Evolutionary conservation across 257 asterid genomes (phyloP).

Genomic region (Ilex asprella): DNA sequence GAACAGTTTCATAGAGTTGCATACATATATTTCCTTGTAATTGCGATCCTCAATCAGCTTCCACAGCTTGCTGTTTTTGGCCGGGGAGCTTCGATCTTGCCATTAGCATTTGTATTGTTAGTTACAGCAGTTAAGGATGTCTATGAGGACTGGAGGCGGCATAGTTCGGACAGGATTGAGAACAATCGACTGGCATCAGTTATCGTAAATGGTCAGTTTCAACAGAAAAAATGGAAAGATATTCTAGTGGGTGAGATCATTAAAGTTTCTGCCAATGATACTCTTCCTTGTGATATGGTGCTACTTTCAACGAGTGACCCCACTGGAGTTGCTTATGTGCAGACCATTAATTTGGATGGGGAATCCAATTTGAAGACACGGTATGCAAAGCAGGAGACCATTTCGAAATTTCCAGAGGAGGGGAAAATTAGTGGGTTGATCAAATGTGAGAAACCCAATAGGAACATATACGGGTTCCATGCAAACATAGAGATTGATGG

Average conservation of each 20-base stretch:
- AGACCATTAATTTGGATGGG: conserved; percentile 93
- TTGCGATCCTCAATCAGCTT: conserved; percentile 90
- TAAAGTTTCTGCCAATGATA: conserved; percentile 53
- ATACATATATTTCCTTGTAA: conserved; percentile 79
- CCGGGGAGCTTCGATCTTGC: conserved; percentile 75
- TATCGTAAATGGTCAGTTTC: conserved; percentile 38
- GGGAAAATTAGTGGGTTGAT: conserved; percentile 54
- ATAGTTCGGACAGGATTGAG: conserved; percentile 84
- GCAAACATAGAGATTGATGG: conserved; percentile 89
- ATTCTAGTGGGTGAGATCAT: conserved; percentile 71
- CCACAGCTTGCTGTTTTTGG: conserved; percentile 99
- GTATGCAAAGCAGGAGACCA: conserved; percentile 94
- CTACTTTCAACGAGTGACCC: conserved; percentile 78
- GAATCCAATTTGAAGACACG: conserved; percentile 95
- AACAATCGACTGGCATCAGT: conserved; percentile 72
- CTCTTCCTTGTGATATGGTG: conserved; percentile 98
- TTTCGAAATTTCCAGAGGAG: conserved; percentile 38
- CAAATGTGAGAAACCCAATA: conserved; percentile 92
- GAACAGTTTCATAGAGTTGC: conserved; percentile 99
- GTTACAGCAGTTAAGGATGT: conserved; percentile 96
- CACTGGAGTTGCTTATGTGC: conserved; percentile 87
- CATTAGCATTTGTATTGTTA: conserved; percentile 71
- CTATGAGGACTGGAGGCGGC: conserved; percentile 86
- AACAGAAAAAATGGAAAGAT: conserved; percentile 77
- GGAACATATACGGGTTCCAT: conserved; percentile 90